Percentiles rank a stretch among this genome's conserved stretches.
These are phyloP conservation scores for Hirsutella minnesotensis DNA, from an alignment of 2,329 filamentous ascomycete species.

Conservation along the genomic window DNA sequence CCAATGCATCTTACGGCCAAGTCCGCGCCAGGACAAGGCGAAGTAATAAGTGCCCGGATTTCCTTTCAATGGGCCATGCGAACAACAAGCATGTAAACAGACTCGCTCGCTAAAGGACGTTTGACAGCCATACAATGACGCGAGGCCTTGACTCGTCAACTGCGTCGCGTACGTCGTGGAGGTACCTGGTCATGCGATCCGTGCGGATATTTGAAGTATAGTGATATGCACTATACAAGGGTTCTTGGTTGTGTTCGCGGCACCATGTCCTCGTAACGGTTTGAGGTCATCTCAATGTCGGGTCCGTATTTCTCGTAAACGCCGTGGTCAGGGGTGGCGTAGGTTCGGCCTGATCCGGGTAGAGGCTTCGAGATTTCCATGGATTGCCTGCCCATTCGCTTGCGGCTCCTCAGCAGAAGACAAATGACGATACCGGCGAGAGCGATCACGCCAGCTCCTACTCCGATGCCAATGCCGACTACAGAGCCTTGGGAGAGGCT, in stretches of 20 bases:
- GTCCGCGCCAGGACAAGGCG: background rate
- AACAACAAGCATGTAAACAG: background rate
- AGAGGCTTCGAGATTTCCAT: constrained; percentile 41
- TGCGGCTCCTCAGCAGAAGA: constrained; percentile 21
- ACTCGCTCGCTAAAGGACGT: too few relatives aligned
- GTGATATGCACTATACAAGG: constrained; percentile 29
- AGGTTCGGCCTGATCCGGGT: constrained; percentile 29
- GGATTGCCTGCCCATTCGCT: constrained; percentile 12
- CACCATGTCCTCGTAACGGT: constrained; percentile 47
- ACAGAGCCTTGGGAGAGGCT: constrained; percentile 32
- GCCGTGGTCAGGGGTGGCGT: constrained; percentile 21
- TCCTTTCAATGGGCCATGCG: background rate
- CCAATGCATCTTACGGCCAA: background rate
- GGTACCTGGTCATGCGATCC: too few relatives aligned
- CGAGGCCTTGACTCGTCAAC: too few relatives aligned
- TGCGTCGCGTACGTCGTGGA: too few relatives aligned
- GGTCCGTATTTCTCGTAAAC: constrained; percentile 25
- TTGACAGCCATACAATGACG: too few relatives aligned
- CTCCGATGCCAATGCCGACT: constrained; percentile 37
- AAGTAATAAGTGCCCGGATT: too few relatives aligned
- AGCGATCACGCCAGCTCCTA: constrained; percentile 28
- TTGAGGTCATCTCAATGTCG: constrained; percentile 38
- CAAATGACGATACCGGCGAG: constrained; percentile 26
- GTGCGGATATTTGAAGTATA: too few relatives aligned
- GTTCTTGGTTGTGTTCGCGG: constrained; percentile 36